phyloP scores from a whole-genome alignment of 768 basidiomycete species.

The Amanita polypyramis region DNA sequence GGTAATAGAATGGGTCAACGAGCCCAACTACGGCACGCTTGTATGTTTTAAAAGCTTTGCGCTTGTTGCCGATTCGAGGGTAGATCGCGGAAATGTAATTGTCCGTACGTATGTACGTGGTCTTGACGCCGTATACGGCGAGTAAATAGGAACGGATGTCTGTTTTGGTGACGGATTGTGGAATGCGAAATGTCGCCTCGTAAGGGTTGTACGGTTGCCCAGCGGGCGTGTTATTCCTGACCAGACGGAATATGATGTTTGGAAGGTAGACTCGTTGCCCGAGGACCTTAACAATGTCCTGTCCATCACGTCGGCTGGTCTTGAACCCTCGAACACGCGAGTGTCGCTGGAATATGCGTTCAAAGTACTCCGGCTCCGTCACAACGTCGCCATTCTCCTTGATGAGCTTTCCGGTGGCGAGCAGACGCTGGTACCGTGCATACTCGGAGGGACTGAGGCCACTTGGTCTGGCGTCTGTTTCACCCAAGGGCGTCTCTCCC shows the following conservation, averaged over 20 bases:
- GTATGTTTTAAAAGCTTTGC: slow-evolving; percentile 48
- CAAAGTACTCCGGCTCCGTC: slow-evolving; percentile 50
- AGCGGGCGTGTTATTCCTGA: slow-evolving; percentile 69
- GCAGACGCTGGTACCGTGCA: slow-evolving; percentile 47
- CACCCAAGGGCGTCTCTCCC: slow-evolving; percentile 21
- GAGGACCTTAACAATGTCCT: slow-evolving; percentile 43
- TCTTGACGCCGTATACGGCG: slow-evolving; percentile 79
- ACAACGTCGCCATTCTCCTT: slow-evolving; percentile 24
- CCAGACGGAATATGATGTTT: slow-evolving; percentile 72
- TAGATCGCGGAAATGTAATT: slow-evolving; percentile 61
- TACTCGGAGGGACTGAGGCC: slow-evolving; percentile 61
- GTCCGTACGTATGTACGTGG: slow-evolving; percentile 94
- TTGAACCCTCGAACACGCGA: slow-evolving; percentile 60
- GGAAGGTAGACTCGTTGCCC: slow-evolving; percentile 86
- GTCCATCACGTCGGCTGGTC: slow-evolving; percentile 26
- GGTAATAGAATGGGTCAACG: slow-evolving; percentile 90
- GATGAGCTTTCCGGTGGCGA: slow-evolving; percentile 40
- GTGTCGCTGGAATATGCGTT: slow-evolving; percentile 43
- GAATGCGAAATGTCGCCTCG: slow-evolving; percentile 89
- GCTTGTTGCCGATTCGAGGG: slow-evolving; percentile 19
- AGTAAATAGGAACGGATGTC: slow-evolving; percentile 81
- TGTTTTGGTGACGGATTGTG: slow-evolving; percentile 84
- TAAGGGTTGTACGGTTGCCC: slow-evolving; percentile 87
- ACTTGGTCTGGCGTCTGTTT: slow-evolving; percentile 36
- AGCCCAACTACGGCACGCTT: slow-evolving; percentile 91